These are phyloP conservation scores for Polyporus arcularius DNA, from an alignment of 768 basidiomycete genomes.

Conservation along the genomic window DNA sequence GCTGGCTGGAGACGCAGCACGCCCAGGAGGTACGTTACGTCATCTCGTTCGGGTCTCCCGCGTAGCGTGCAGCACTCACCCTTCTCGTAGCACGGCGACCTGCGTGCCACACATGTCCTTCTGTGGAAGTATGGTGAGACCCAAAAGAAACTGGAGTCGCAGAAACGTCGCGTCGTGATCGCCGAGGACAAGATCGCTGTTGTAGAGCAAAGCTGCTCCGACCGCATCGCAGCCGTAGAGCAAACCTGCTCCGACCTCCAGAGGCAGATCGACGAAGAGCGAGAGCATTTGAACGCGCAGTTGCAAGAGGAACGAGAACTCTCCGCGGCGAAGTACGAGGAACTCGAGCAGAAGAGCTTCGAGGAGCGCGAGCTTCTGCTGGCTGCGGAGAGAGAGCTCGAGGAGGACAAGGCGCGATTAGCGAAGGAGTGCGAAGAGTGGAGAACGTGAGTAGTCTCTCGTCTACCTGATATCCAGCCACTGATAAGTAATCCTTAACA, in stretches of 20 bases:
- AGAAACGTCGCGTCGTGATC: slow-evolving; percentile 15
- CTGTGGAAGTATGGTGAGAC: slow-evolving; percentile 22
- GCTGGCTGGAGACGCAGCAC: slow-evolving; percentile 25
- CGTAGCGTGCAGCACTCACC: neutral
- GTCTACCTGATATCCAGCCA: neutral
- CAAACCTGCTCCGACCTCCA: slow-evolving; percentile 18
- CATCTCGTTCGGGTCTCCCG: neutral
- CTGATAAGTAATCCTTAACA: slow-evolving; percentile 16
- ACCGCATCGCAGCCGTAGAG: slow-evolving; percentile 9
- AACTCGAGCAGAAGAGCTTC: slow-evolving; percentile 40
- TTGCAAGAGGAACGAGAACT: slow-evolving; percentile 36
- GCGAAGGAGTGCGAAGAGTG: slow-evolving; percentile 43
- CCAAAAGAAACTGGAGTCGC: slow-evolving; percentile 17
- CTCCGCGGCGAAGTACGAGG: slow-evolving; percentile 41
- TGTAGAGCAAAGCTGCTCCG: slow-evolving; percentile 12
- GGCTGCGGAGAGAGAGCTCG: slow-evolving; percentile 52
- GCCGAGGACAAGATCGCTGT: slow-evolving; percentile 11
- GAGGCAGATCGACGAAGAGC: slow-evolving; percentile 27
- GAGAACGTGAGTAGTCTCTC: slow-evolving; percentile 18
- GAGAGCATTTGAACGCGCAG: slow-evolving; percentile 30
- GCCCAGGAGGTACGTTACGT: slow-evolving; percentile 22
- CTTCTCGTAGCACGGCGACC: slow-evolving; percentile 23
- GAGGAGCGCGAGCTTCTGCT: slow-evolving; percentile 56
- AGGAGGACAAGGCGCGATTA: slow-evolving; percentile 51
- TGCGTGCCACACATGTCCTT: slow-evolving; percentile 25